These are phyloP conservation scores for Fusarium anguioides DNA, from an alignment of 2,329 filamentous ascomycete species.

Conservation along the genomic window DNA sequence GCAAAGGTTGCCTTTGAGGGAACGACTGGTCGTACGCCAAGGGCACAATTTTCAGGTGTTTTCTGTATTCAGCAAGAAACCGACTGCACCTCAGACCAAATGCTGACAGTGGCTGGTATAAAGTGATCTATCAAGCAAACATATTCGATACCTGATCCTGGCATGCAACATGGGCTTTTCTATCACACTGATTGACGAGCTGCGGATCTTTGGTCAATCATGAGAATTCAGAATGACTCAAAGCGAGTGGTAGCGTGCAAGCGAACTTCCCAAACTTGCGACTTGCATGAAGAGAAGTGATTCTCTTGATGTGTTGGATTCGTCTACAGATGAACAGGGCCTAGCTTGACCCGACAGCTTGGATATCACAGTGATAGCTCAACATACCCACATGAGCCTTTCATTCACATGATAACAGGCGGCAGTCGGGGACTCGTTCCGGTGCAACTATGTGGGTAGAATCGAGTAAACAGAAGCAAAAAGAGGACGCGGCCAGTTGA, in stretches of 20 bases:
- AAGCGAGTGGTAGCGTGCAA: conserved; percentile 12
- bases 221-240: conserved; percentile 7
- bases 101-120: conserved; percentile 6
- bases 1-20: neutral
- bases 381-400: conserved; percentile 35
- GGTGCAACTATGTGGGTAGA: conserved; percentile 24
- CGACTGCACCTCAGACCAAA: neutral
- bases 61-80: neutral
- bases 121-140: conserved; percentile 29
- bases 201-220: conserved; percentile 15
- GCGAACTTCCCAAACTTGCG: conserved; percentile 18
- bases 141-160: conserved; percentile 23
- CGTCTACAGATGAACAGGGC: conserved; percentile 13
- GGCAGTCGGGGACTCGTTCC: conserved; percentile 36
- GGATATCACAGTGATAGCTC: conserved; percentile 41
- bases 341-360: conserved; percentile 41
- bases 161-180: conserved; percentile 10
- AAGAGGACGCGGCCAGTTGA: neutral
- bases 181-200: neutral
- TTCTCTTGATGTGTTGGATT: conserved; percentile 25
- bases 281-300: conserved; percentile 22
- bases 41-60: conserved; percentile 8
- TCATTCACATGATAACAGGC: conserved; percentile 45
- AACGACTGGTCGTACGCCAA: conserved; percentile 11
- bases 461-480: neutral